Evolutionary conservation across 345 rosid genomes (phyloP), one percentile per base, ranked within the genome.

Genomic region (Fremontodendron californicum): DNA sequence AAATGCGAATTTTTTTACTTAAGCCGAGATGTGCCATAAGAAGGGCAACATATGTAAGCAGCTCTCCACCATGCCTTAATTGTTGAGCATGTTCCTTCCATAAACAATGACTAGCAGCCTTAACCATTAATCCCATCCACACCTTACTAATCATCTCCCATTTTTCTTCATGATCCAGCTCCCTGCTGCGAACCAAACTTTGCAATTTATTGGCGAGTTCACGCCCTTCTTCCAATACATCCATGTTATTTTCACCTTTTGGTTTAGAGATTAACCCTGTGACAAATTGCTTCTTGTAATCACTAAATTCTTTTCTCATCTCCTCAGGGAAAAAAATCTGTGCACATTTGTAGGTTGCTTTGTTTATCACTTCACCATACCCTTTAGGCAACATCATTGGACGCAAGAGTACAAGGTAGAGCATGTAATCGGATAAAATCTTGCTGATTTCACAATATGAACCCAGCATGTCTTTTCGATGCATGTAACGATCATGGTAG

Each of bases 371-470:
- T 6, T 73, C 78, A 2, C 79, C 81, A 7, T 81, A 79, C 1
- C 85, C 86, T 7, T 65, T 80, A 0, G 92, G 86, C 16, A 74
- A 61, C 92, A 85, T 84, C 1, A 12, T 11, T 31, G 82, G 71
- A 12, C 76, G 66, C 25, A 70, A 52, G 5, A 82, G 31, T 27
- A 82, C 63, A 27, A 89, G 46, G 69, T 89, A 82, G 65, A 84
- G 49, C 87, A 89, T 81, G 74, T 87, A 89, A 5, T 83, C 80
- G 0, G 89, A 82, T 25, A 88, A 52, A 11, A 31, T 40, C 78
- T 75, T 81, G 78, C 84, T 78, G 37, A 69, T 78, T 16, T 11
- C 10, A 3, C n/a, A 9, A 9, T 0, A 5, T 40, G 29, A 39
- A 39, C 18, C 49, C 0, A 1, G 1, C 0, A 0, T 11, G 1